These are phyloP conservation scores for Trichoderma asperellum DNA, from an alignment of 2,329 filamentous ascomycete genomes.

Conservation along the genomic window DNA sequence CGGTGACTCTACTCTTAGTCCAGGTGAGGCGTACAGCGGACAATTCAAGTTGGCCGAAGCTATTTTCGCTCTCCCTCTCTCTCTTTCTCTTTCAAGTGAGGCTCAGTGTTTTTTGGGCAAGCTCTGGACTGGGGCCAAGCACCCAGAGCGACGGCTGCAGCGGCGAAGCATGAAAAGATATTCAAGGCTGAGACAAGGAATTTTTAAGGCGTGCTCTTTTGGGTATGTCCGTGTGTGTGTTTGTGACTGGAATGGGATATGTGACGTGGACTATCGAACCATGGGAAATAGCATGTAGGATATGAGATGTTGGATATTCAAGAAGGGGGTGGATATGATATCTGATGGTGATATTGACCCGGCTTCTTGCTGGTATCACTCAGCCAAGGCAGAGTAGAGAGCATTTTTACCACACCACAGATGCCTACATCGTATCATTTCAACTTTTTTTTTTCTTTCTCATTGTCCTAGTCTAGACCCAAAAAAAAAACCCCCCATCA, in stretches of 20 bases:
- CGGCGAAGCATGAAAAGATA: not conserved
- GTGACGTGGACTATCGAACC: not conserved
- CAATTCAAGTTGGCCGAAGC: conserved; percentile 6
- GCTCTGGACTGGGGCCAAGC: not conserved
- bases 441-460: not conserved
- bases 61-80: too few species aligned
- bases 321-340: not conserved
- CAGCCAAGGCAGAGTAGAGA: conserved; percentile 16
- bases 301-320: not conserved
- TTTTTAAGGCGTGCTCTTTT: not conserved
- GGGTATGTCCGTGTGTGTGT: not conserved
- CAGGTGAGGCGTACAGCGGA: conserved; percentile 9
- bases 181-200: not conserved
- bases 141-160: conserved; percentile 1
- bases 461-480: not conserved
- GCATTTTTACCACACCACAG: not conserved
- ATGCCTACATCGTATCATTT: not conserved
- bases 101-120: not conserved
- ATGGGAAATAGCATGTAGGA: not conserved
- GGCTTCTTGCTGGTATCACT: not conserved
- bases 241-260: not conserved
- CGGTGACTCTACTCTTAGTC: conserved; percentile 5
- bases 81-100: not conserved
- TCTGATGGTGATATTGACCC: not conserved
- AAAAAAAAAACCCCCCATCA: not conserved